Evolutionary conservation across 2,329 filamentous ascomycete species (phyloP).

Genomic region (Esteya vermicola): DNA sequence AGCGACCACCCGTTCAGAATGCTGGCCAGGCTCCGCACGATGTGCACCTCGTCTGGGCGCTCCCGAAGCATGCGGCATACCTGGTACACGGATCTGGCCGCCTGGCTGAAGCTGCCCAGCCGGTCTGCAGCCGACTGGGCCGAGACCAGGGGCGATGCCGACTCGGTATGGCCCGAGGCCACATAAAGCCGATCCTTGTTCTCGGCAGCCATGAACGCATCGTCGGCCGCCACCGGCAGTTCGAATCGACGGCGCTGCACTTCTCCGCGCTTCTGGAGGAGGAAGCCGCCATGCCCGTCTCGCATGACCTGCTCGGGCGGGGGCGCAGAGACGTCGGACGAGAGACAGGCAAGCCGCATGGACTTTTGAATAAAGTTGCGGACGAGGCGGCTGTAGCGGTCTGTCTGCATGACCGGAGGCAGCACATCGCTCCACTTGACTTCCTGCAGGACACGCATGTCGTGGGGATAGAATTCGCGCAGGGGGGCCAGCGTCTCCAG

Average conservation of each 20-base stretch:
- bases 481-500: slow-evolving; percentile 17
- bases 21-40: background rate
- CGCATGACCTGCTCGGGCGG: background rate
- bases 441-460: slow-evolving; percentile 19
- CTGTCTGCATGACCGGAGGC: slow-evolving; percentile 22
- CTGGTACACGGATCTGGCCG: no score
- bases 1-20: background rate
- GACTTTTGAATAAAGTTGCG: slow-evolving; percentile 18
- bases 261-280: background rate
- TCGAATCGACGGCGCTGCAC: no score
- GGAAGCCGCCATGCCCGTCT: no score
- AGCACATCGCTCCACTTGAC: slow-evolving; percentile 18
- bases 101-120: background rate
- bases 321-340: background rate
- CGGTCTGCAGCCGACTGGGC: no score
- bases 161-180: background rate
- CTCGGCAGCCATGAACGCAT: no score
- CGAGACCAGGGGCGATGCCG: no score
- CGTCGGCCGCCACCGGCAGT: no score
- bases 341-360: slow-evolving; percentile 8
- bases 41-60: background rate
- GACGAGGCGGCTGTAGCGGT: slow-evolving; percentile 18
- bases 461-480: slow-evolving; percentile 22
- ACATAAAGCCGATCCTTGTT: background rate
- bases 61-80: no score